These are phyloP conservation scores for Ustilago nuda DNA, from an alignment of 1,284 basidiomycete genomes.

Conservation along the genomic window DNA sequence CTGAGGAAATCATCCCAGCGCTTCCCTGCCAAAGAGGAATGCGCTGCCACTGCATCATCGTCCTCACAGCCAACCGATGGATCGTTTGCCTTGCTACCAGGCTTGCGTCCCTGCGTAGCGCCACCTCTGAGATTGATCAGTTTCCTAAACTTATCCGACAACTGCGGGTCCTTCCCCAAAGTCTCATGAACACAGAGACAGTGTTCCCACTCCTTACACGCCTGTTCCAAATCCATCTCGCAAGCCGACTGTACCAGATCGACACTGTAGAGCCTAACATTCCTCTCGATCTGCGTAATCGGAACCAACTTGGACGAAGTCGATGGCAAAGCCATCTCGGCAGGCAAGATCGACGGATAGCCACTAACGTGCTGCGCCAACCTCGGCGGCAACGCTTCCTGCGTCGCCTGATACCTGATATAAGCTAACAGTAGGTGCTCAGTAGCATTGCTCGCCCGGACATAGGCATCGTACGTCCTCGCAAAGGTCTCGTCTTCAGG, in stretches of 20 bases:
- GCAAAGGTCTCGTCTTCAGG: conserved; percentile 67
- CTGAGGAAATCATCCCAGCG: conserved; percentile 63
- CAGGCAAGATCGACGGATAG: conserved; percentile 60
- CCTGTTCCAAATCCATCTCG: conserved; percentile 47
- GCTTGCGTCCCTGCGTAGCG: conserved; percentile 31
- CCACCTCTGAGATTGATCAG: conserved; percentile 60
- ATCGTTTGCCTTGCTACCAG: not conserved
- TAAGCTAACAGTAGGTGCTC: conserved; percentile 66
- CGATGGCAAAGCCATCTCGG: conserved; percentile 46
- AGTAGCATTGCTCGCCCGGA: conserved; percentile 63
- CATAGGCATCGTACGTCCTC: conserved; percentile 63
- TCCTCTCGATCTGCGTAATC: conserved; percentile 63
- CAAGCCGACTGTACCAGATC: conserved; percentile 63
- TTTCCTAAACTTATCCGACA: conserved; percentile 64
- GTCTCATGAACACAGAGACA: conserved; percentile 33
- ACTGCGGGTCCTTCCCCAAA: conserved; percentile 58
- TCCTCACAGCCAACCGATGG: conserved; percentile 13
- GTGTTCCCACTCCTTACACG: conserved; percentile 57
- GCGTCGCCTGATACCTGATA: conserved; percentile 59
- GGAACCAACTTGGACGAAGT: conserved; percentile 55
- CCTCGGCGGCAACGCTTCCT: conserved; percentile 50
- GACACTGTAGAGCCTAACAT: conserved; percentile 59
- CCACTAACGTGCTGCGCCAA: conserved; percentile 59
- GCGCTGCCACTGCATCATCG: conserved; percentile 37
- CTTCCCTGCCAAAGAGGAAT: conserved; percentile 56